Evolutionary conservation across 768 basidiomycete species (phyloP).

Genomic region (Cystofilobasidium bisporidii): DNA sequence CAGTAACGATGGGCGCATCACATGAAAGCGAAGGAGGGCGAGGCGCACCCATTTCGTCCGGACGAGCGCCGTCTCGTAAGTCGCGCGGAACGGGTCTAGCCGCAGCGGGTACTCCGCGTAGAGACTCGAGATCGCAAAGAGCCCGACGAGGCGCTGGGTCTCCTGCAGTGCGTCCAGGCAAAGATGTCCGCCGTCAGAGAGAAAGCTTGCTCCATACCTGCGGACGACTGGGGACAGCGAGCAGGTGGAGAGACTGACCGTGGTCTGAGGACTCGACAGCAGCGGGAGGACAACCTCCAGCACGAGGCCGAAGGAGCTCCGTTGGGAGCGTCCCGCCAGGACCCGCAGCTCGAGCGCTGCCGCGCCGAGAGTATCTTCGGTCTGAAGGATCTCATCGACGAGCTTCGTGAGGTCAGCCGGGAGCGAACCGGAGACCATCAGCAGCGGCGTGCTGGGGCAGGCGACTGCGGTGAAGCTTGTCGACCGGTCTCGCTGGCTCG

Average conservation of each 20-base stretch:
- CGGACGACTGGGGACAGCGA: no score
- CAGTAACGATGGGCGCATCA: not conserved
- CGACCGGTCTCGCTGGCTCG: no score
- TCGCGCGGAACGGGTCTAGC: conserved; percentile 3
- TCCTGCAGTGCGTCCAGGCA: not conserved
- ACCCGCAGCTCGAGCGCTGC: not conserved
- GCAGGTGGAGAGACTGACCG: not conserved
- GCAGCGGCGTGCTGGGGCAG: not conserved
- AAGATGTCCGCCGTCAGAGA: no score
- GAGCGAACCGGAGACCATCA: not conserved
- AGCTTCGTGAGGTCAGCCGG: not conserved
- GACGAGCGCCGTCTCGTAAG: not conserved
- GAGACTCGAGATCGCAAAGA: not conserved
- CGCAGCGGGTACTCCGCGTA: conserved; percentile 11
- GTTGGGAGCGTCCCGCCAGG: not conserved
- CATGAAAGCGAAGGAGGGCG: not conserved
- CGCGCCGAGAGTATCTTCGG: not conserved
- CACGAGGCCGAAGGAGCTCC: not conserved
- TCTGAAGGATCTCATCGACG: not conserved
- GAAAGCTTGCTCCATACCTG: no score
- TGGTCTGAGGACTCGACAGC: not conserved
- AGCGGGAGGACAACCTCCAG: conserved; percentile 5
- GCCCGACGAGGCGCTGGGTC: not conserved
- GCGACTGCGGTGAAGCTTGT: no score
- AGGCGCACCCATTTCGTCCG: not conserved